Evolutionary conservation across 345 rosid species (phyloP).

Genomic region (Ceriops tagal): DNA sequence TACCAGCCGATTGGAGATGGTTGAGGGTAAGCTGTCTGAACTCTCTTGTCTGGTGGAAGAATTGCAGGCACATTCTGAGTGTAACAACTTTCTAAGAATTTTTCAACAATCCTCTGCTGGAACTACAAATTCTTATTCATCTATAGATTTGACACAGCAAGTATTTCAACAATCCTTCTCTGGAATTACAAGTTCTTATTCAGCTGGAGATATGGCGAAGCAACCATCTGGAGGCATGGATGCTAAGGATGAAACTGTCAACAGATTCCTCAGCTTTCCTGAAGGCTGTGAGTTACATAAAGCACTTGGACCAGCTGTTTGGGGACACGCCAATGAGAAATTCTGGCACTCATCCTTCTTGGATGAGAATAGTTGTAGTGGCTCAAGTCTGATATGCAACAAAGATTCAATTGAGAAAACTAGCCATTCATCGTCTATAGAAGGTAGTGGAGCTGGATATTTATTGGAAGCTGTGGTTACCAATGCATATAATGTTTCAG

Average conservation of each 20-base stretch:
- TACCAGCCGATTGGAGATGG: constrained; percentile 22
- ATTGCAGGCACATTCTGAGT: constrained; percentile 19
- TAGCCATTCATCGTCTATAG: constrained; percentile 16
- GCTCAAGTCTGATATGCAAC: constrained; percentile 7
- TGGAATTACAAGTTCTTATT: neutral
- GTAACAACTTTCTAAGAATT: constrained; percentile 12
- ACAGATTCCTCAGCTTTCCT: constrained; percentile 36
- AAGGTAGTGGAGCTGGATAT: constrained; percentile 28
- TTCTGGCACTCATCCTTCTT: constrained; percentile 22
- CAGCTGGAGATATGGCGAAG: neutral
- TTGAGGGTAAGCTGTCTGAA: constrained; percentile 36
- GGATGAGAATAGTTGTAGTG: constrained; percentile 15
- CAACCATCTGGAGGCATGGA: constrained; percentile 16
- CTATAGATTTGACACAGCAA: constrained; percentile 14
- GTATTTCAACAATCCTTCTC: constrained; percentile 3
- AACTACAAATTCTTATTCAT: constrained; percentile 15
- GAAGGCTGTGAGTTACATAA: constrained; percentile 42
- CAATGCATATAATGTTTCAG: constrained; percentile 16
- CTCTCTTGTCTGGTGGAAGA: constrained; percentile 42
- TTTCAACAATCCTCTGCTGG: constrained; percentile 20
- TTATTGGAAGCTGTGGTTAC: constrained; percentile 47
- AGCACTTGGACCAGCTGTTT: constrained; percentile 37
- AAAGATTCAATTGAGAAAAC: constrained; percentile 17
- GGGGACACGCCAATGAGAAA: constrained; percentile 24
- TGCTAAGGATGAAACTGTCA: constrained; percentile 2